Evolutionary conservation across 2,329 filamentous ascomycete species (phyloP).

Genomic region (Orbilia javanica): DNA sequence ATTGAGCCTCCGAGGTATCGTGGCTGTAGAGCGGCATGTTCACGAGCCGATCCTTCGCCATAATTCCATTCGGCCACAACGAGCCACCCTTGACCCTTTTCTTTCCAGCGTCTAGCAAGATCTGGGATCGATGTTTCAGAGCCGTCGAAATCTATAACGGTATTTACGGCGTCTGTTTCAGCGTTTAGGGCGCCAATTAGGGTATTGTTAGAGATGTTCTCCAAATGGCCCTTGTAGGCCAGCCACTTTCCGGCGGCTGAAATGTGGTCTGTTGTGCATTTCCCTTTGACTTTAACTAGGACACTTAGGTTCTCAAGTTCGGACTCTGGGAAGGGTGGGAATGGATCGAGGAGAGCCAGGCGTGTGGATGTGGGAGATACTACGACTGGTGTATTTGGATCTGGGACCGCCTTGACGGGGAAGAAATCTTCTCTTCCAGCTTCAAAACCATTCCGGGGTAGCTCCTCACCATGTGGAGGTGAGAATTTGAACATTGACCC

Average conservation of each 20-base stretch:
- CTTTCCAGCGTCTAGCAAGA: constrained; percentile 85
- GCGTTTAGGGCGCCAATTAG: constrained; percentile 95
- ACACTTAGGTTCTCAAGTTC: constrained; percentile 85
- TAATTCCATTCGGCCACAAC: constrained; percentile 99
- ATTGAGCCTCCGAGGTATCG: constrained; percentile 88
- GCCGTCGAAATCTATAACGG: constrained; percentile 87
- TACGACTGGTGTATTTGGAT: constrained; percentile 77
- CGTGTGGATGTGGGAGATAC: constrained; percentile 90
- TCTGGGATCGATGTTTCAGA: constrained; percentile 83
- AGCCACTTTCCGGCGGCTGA: constrained; percentile 97
- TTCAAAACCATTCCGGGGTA: constrained; percentile 81
- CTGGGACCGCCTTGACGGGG: constrained; percentile 78
- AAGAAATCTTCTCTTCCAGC: constrained; percentile 80
- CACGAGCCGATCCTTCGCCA: constrained; percentile 87
- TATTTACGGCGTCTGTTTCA: constrained; percentile 91
- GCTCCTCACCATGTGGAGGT: constrained; percentile 74
- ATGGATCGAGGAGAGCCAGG: constrained; percentile 90
- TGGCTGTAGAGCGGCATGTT: constrained; percentile 90
- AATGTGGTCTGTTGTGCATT: constrained; percentile 99
- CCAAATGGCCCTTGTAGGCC: constrained; percentile 98
- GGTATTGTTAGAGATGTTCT: constrained; percentile 98
- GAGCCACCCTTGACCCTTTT: constrained; percentile 81
- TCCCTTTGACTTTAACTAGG: constrained; percentile 94
- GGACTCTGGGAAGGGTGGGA: constrained; percentile 80
- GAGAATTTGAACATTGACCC: constrained; percentile 87